A percentile compares a stretch with the other conserved stretches of the same genome.
phyloP scores from a whole-genome alignment of 2,329 filamentous ascomycete species.

The Penicillium olsonii region DNA sequence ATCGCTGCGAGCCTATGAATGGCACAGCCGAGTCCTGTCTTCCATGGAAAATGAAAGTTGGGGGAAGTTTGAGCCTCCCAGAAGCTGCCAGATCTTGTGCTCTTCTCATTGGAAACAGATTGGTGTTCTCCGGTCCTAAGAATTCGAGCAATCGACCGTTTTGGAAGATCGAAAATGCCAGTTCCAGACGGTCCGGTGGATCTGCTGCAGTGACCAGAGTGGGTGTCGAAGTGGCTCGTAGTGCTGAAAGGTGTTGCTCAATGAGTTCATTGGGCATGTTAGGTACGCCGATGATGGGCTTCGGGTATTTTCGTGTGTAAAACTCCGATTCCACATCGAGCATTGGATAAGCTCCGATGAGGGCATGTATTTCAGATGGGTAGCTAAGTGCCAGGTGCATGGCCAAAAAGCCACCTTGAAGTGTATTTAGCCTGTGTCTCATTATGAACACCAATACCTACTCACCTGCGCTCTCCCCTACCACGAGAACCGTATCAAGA shows the following conservation, averaged over 20 bases:
- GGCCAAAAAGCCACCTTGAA: constrained; percentile 2
- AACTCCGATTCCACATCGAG: not conserved
- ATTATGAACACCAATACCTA: no score
- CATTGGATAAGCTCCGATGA: constrained; percentile 2
- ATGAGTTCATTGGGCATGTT: not conserved
- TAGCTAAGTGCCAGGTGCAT: constrained; percentile 2
- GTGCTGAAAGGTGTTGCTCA: not conserved
- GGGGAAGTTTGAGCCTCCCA: not conserved
- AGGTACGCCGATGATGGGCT: not conserved
- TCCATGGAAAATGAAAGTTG: constrained; percentile 3
- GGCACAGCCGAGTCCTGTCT: constrained; percentile 4
- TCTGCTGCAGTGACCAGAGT: not conserved
- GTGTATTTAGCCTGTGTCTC: no score
- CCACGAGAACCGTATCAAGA: not conserved
- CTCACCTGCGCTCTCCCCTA: not conserved
- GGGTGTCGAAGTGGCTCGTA: not conserved
- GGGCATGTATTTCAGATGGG: not conserved
- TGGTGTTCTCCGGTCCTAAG: not conserved
- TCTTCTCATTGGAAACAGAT: not conserved
- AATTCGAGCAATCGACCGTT: constrained; percentile 1
- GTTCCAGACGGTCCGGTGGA: not conserved
- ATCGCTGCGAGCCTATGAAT: not conserved
- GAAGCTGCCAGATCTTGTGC: not conserved
- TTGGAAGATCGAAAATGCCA: constrained; percentile 1
- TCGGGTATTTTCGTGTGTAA: not conserved